phyloP scores from a whole-genome alignment of 2,329 filamentous ascomycete genomes.

The Gremmenia infestans region DNA sequence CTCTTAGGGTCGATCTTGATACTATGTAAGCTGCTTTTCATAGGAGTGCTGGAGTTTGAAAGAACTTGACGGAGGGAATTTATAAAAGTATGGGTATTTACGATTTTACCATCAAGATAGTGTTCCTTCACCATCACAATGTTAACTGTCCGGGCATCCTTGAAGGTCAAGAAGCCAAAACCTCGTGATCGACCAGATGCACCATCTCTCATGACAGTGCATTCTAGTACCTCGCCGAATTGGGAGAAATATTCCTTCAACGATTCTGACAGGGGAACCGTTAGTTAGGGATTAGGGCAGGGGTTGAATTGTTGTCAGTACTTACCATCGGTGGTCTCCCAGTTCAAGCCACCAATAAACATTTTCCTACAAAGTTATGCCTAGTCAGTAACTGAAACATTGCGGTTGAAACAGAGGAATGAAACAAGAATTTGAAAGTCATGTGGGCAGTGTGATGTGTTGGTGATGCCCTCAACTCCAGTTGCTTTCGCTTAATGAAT shows the following conservation, averaged over 20 bases:
- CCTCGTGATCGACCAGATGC: constrained; percentile 89
- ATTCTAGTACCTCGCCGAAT: constrained; percentile 95
- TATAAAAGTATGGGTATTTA: constrained; percentile 45
- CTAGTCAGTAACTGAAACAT: constrained; percentile 22
- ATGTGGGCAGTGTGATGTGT: neutral
- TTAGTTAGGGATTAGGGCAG: constrained; percentile 4
- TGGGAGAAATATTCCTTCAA: constrained; percentile 96
- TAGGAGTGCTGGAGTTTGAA: constrained; percentile 14
- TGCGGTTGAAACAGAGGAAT: constrained; percentile 2
- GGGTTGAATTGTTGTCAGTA: constrained; percentile 1
- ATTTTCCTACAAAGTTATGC: constrained; percentile 69
- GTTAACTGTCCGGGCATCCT: constrained; percentile 95
- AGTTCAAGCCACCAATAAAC: constrained; percentile 98
- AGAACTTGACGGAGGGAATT: constrained; percentile 2
- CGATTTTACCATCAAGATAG: constrained; percentile 96
- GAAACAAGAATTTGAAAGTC: constrained; percentile 1
- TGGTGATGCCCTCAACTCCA: neutral
- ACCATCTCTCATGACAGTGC: constrained; percentile 98
- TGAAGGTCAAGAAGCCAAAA: constrained; percentile 97
- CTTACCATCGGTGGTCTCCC: constrained; percentile 98
- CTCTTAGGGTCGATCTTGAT: constrained; percentile 87
- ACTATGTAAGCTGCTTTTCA: constrained; percentile 19
- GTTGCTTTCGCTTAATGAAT: neutral
- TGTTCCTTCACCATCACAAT: constrained; percentile 99
- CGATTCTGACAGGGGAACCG: constrained; percentile 60